These are phyloP conservation scores for Cudoniella acicularis DNA, from an alignment of 495 filamentous ascomycete species.

Conservation along the genomic window DNA sequence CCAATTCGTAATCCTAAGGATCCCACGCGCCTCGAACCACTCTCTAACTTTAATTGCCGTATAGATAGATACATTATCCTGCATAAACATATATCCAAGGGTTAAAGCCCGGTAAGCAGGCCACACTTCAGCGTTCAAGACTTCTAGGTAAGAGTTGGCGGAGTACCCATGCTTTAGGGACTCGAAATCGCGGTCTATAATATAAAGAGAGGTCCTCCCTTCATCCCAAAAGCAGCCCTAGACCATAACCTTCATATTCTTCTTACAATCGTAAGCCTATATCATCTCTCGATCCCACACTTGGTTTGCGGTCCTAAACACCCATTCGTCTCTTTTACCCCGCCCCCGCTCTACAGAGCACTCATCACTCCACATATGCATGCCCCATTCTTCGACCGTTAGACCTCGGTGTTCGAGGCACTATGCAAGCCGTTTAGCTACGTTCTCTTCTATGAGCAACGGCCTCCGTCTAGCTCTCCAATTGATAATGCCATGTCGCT, in stretches of 20 bases:
- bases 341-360: no score
- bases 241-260: conserved; percentile 7
- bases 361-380: no score
- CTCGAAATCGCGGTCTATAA: conserved; percentile 4
- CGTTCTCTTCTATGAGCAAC: no score
- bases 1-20: neutral
- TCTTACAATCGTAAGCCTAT: neutral
- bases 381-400: no score
- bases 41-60: neutral
- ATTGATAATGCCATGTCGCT: no score
- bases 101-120: neutral
- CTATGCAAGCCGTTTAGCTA: no score
- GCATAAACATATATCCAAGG: neutral
- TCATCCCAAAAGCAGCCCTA: conserved; percentile 7
- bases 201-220: neutral
- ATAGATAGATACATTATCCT: conserved; percentile 8
- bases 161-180: conserved; percentile 7
- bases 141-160: neutral
- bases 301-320: neutral
- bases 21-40: neutral
- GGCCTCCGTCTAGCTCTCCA: no score
- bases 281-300: neutral
- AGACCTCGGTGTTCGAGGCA: no score
- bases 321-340: no score
- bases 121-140: neutral